phyloP scores from a whole-genome alignment of 371 early-diverging fungal genomes.

The Thermomucor indicae-seudaticae region DNA sequence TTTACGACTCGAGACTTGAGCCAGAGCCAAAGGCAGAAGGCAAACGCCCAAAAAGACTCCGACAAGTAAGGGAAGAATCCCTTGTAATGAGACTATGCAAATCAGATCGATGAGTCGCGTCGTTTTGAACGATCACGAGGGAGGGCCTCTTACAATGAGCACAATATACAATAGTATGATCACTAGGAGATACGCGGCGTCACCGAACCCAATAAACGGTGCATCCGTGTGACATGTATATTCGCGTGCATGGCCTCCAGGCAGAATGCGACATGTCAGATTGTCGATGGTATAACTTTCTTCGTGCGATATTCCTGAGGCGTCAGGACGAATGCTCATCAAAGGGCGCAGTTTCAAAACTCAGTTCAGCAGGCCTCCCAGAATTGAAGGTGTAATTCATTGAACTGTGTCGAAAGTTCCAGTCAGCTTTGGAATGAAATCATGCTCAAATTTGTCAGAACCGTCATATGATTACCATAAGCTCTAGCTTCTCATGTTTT shows the following conservation, averaged over 20 bases:
- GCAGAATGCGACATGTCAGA: slow-evolving; percentile 19
- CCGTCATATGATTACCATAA: too few species aligned
- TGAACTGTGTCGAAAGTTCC: not conserved
- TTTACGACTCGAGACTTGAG: slow-evolving; percentile 3
- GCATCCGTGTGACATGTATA: slow-evolving; percentile 9
- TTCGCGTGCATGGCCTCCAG: slow-evolving; percentile 18
- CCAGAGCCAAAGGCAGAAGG: slow-evolving; percentile 3
- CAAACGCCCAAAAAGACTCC: not conserved
- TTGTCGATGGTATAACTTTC: not conserved
- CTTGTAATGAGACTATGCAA: not conserved
- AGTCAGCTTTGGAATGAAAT: not conserved
- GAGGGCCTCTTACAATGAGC: not conserved
- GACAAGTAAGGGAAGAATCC: not conserved
- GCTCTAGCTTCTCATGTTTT: too few species aligned
- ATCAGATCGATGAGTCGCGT: not conserved
- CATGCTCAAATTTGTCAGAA: too few species aligned
- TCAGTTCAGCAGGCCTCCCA: too few species aligned
- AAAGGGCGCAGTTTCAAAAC: too few species aligned
- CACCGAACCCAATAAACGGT: not conserved
- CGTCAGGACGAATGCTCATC: not conserved
- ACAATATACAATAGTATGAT: not conserved
- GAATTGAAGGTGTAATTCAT: too few species aligned
- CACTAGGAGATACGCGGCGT: too few species aligned
- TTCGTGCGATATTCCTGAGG: too few species aligned
- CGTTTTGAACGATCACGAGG: not conserved